Base-by-base conservation (phyloP, 805 yeast genomes). In the Candida lessepsii region DNA sequence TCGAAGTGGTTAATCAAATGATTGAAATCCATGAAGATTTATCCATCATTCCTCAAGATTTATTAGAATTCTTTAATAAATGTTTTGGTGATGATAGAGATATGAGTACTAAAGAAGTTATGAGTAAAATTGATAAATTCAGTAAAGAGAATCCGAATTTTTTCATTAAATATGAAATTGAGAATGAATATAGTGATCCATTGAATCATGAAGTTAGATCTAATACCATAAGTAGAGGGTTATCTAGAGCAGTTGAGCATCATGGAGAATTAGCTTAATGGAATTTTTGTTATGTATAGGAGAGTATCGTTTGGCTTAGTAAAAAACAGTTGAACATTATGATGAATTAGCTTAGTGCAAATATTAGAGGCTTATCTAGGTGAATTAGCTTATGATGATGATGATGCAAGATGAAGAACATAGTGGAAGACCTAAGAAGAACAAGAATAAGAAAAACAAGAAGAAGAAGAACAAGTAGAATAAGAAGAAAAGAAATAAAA, bases 1-100 rank as follows among this genome's bases (percentile, higher is more conserved):
- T 93, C 55, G 98, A 91, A 58, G 91, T 89, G 23, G 83, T 93
- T 25, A 86, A 87, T 58, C 79, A 80, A 47, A 67, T 93, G 58
- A 89, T 93, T 47, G 86, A 86, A 43, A 73, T 80, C 45, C 89
- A 86, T 57, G 90, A 85, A 47, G 86, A 85, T 42, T 74, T 91
- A 46, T 76, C 88, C 28, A 70, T 80, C 39, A 82, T 91, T 29
- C 98, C 99, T 0, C 61, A 59, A 2, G 90, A 80, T 49, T 54
- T 88, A 28, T 54, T 74, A 51, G 65, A 65, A 8, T 60, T 83
- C 27, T 41, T 10, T 23, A 68, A 74, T 13, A 63, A 65, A 34
- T 68, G 75, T 51, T 76, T 67, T 48, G 60, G 49, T 32, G 48
- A 37, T 37, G 11, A 48, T 9, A 60, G 56, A 10, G 46, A 48